Evolutionary conservation across 2,329 filamentous ascomycete species (phyloP), one percentile per base, ranked within the genome.

Genomic region (Myriosclerotinia curreyana): DNA sequence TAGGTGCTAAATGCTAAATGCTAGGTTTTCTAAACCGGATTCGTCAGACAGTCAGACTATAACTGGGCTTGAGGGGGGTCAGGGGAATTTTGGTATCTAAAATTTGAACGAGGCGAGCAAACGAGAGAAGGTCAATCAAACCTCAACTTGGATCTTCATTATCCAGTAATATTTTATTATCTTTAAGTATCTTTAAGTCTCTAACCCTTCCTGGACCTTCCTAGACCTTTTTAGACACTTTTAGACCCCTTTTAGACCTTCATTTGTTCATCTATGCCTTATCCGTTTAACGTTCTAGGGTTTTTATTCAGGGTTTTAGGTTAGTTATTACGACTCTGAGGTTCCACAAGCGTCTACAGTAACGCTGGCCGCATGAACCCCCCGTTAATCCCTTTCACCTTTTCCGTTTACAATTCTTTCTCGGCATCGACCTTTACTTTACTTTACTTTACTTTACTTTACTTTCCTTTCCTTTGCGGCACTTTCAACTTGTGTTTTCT

Each of bases 61-160:
- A 3, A 46, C 11, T 55, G 38, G 36, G 11, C 7, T 22, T 11
- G 22, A 22, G 14, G 25, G 11, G 14, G 53, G 9, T 20, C 8
- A 15, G 9, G 17, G 9, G 25, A 12, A 20, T 25, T 55, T 60
- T 38, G 31, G 31, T 14, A 40, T 61, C n/a, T n/a, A 28, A 22
- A n/a, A n/a, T n/a, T 44, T 31, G 60, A 50, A 54, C 31, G 17
- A 48, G 40, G 50, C n/a, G 50, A 55, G 25, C 50, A 62, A 48
- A 62, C 28, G 40, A 62, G 28, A 44, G n/a, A 38, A 14, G 9
- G 28, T 40, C n/a, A 42, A 52, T 22, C 17, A 52, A 17, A 60
- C 51, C 15, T 17, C n/a, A n/a, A 28, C 22, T 40, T 40, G 22
- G 52, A 20, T 55, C 52, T 52, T 36, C 22, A 31, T 8, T 22